These are phyloP conservation scores for Ustilago shanxiensis DNA, from an alignment of 1,284 basidiomycete species.

Conservation along the genomic window DNA sequence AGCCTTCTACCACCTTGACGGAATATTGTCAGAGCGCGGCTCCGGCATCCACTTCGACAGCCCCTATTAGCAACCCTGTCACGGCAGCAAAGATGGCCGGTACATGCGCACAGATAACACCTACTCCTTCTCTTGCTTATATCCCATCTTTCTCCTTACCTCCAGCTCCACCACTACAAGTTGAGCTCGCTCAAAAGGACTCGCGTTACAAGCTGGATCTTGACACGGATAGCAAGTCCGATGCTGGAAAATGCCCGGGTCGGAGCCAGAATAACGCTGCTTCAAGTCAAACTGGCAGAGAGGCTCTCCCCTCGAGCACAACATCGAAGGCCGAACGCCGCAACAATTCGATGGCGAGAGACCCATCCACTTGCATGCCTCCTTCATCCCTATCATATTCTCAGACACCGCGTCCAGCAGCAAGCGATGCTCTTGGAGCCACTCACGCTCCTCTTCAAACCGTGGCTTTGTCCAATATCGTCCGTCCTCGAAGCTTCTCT, in stretches of 20 bases:
- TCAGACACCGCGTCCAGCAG: neutral
- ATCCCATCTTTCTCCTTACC: constrained; percentile 17
- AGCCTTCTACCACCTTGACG: neutral
- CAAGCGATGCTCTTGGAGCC: neutral
- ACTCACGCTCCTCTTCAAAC: constrained; percentile 7
- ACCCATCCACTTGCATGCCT: neutral
- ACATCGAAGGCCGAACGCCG: neutral
- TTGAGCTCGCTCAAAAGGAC: constrained; percentile 26
- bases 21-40: neutral
- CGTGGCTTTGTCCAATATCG: constrained; percentile 25
- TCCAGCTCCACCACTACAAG: constrained; percentile 38
- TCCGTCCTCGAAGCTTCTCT: constrained; percentile 23
- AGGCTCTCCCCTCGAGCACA: neutral
- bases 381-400: neutral
- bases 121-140: constrained; percentile 8
- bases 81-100: neutral
- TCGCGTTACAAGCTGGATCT: constrained; percentile 20
- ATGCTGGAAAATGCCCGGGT: neutral
- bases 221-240: constrained; percentile 30
- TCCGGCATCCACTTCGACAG: neutral
- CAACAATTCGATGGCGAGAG: neutral
- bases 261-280: constrained; percentile 4
- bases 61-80: neutral
- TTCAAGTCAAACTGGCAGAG: neutral
- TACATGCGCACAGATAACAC: neutral